These are phyloP conservation scores for Seiridium cupressi DNA, from an alignment of 2,329 filamentous ascomycete species.

Conservation along the genomic window DNA sequence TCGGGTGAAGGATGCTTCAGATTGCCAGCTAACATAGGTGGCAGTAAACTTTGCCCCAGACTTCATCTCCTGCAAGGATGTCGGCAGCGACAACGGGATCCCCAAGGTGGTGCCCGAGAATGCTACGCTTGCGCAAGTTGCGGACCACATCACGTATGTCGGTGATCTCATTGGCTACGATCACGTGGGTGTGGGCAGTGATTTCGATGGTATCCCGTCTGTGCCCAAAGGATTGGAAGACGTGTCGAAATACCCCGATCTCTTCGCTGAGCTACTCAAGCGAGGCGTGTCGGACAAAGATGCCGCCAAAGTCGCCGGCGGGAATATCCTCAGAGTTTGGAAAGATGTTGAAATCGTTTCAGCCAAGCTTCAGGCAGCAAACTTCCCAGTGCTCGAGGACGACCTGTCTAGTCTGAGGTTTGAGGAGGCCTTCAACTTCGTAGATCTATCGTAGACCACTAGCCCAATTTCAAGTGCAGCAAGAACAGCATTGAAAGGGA, in stretches of 20 bases:
- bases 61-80: conserved; percentile 74
- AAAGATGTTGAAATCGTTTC: conserved; percentile 73
- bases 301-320: conserved; percentile 71
- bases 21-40: not conserved
- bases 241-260: conserved; percentile 76
- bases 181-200: conserved; percentile 83
- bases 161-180: conserved; percentile 81
- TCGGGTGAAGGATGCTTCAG: not conserved
- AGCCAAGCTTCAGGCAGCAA: conserved; percentile 58
- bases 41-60: conserved; percentile 77
- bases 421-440: not conserved
- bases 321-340: conserved; percentile 85
- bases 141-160: conserved; percentile 78
- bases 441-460: not conserved
- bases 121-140: conserved; percentile 74
- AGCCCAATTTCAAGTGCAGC: too few species aligned
- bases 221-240: conserved; percentile 78
- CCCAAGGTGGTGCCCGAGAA: conserved; percentile 67
- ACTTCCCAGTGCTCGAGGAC: conserved; percentile 54
- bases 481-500: too few species aligned
- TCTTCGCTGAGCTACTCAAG: conserved; percentile 72
- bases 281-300: conserved; percentile 74
- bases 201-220: conserved; percentile 75
- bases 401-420: conserved; percentile 28
- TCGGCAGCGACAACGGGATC: conserved; percentile 58